A percentile compares a stretch with the other conserved stretches of the same genome.
phyloP scores from a whole-genome alignment of 2,329 filamentous ascomycete species.

The Endocalyx cinctus region DNA sequence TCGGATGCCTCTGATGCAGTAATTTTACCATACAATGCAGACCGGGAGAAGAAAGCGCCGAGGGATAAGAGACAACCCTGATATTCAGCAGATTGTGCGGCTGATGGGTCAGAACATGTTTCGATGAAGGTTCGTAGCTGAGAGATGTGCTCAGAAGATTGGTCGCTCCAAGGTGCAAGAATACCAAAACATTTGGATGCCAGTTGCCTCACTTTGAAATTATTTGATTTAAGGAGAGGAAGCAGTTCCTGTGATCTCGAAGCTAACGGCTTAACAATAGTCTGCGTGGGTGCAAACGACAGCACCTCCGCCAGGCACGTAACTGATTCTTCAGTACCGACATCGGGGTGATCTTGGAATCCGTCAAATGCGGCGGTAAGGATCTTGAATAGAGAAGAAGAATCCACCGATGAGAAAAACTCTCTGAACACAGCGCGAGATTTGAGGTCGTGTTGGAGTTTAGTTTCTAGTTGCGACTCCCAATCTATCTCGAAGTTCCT shows the following conservation, averaged over 20 bases:
- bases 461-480: conserved; percentile 72
- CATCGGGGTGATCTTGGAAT: conserved; percentile 39
- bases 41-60: conserved; percentile 21
- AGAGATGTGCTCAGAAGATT: conserved; percentile 35
- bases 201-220: conserved; percentile 59
- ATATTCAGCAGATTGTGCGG: conserved; percentile 24
- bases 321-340: conserved; percentile 26
- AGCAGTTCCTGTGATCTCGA: conserved; percentile 48
- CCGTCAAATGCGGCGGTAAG: conserved; percentile 55
- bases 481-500: conserved; percentile 71
- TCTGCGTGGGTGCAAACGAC: conserved; percentile 25
- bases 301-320: conserved; percentile 23
- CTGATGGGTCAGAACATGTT: conserved; percentile 18
- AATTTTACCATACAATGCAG: conserved; percentile 20
- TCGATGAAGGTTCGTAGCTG: conserved; percentile 24
- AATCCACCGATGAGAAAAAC: conserved; percentile 43
- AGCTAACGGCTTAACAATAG: conserved; percentile 32
- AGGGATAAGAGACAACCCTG: conserved; percentile 25
- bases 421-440: conserved; percentile 55
- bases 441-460: conserved; percentile 64
- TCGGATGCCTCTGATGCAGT: conserved; percentile 12
- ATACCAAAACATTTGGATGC: conserved; percentile 73
- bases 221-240: conserved; percentile 64
- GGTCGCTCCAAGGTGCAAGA: conserved; percentile 60
- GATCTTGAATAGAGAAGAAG: conserved; percentile 36